These are phyloP conservation scores for Quercus aquifolioides DNA, from an alignment of 306 rosid species.

Conservation along the genomic window DNA sequence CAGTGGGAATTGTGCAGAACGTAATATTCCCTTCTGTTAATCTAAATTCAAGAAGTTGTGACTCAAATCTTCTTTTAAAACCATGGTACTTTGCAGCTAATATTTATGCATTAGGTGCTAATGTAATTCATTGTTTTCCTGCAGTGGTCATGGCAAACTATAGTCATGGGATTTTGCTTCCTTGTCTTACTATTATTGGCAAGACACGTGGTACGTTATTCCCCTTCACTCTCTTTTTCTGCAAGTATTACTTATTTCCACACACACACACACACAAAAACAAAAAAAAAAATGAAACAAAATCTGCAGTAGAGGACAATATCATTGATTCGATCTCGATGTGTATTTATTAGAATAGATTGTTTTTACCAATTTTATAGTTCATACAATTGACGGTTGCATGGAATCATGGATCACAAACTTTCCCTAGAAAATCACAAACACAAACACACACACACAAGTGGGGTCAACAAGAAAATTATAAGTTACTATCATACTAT, in stretches of 20 bases:
- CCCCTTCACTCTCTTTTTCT: not conserved
- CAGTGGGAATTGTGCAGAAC: too few species aligned
- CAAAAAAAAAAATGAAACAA: too few species aligned
- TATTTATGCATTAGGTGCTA: not conserved
- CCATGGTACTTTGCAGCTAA: too few species aligned
- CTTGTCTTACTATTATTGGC: constrained; percentile 62
- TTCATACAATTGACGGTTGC: not conserved
- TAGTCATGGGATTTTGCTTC: constrained; percentile 87
- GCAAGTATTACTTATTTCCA: not conserved
- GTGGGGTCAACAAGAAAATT: not conserved
- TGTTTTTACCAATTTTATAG: not conserved
- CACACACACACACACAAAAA: not conserved
- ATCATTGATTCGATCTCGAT: too few species aligned
- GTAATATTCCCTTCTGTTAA: too few species aligned
- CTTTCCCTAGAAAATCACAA: too few species aligned
- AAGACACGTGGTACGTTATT: constrained; percentile 70
- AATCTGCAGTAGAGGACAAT: too few species aligned
- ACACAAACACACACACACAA: not conserved
- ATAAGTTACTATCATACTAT: not conserved
- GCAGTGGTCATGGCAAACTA: constrained; percentile 99
- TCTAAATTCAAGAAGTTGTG: too few species aligned
- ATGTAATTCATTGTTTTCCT: not conserved
- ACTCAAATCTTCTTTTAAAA: too few species aligned
- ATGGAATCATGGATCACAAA: not conserved
- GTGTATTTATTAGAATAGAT: not conserved